Base-by-base conservation (phyloP, 2,329 filamentous ascomycete species). In the Talaromyces atroroseus region DNA sequence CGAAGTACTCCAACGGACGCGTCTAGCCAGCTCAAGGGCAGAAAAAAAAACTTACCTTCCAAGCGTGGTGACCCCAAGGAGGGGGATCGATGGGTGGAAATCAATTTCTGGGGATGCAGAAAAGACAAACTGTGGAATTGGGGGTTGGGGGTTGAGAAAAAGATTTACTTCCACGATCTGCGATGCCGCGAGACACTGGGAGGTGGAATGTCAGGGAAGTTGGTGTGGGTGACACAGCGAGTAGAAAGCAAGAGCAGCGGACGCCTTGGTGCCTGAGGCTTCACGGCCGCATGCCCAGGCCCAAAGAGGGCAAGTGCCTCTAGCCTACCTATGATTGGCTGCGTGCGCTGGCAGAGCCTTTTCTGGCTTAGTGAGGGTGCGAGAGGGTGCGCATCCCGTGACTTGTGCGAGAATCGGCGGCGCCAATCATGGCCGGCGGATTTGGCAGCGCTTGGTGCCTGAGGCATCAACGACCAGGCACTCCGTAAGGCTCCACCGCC, bases 31-130 rank as follows among this genome's bases (percentile, higher is more conserved):
- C 59, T 58, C 63, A 58, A 64, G 62, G 64, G 62, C 66, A 67
- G 65, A 42, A 44, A 50, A 8, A n/a, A 45, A 66, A 64, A 61
- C 64, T 81, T 73, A 83, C 82, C 79, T 75, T 82, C 80, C 84
- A 83, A 74, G 69, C 75, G 73, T 71, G 75, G 74, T 76, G 73
- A 76, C 75, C 77, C 77, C 75, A 70, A 69, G 64, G 62, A 55
- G 64, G 68, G 66, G 67, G 63, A 58, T 58, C 21, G 7, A 50
- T 45, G 26, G 16, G 44, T 20, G 26, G 21, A n/a, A 49, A 24
- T 23, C 56, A 58, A 60, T 50, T 56, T 57, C 54, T 58, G 65
- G 8, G 29, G 63, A 66, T 66, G 65, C 64, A 58, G 34, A 55
- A 53, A 58, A 57, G 58, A 52, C 58, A 57, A 54, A 56, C 52